phyloP scores from a whole-genome alignment of 176 grass and related monocot species.

The Oryza officinalis region DNA sequence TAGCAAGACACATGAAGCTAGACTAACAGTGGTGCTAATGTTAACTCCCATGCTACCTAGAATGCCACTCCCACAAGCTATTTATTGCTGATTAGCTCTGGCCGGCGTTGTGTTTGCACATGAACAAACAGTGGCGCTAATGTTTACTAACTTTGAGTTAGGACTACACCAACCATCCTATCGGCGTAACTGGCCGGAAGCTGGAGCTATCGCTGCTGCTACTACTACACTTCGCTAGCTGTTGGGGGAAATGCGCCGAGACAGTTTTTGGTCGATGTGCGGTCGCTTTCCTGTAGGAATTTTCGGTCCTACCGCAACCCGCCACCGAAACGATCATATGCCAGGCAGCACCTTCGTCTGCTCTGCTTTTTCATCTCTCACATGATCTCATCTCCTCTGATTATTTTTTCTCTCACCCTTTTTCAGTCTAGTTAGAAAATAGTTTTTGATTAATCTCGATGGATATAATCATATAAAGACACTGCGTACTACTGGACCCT shows the following conservation, averaged over 20 bases:
- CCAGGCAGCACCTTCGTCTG: not conserved
- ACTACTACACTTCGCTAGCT: not conserved
- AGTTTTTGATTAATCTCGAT: not conserved
- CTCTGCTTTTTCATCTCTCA: not conserved
- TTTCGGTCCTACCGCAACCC: constrained; percentile 50
- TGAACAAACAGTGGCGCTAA: not conserved
- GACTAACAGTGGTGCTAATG: too few species aligned
- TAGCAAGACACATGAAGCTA: too few species aligned
- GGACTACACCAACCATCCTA: not conserved
- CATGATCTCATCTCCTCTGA: not conserved
- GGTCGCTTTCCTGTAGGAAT: constrained; percentile 51
- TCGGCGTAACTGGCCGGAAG: not conserved
- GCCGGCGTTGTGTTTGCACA: not conserved
- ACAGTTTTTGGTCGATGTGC: constrained; percentile 47
- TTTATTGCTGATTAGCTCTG: not conserved
- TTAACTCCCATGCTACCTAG: not conserved
- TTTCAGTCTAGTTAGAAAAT: not conserved
- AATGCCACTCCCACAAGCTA: not conserved
- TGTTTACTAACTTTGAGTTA: not conserved
- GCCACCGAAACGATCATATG: constrained; percentile 45
- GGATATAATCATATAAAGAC: constrained; percentile 27
- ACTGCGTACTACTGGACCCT: constrained; percentile 30
- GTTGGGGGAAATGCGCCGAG: constrained; percentile 3
- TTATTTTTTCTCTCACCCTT: too few species aligned
- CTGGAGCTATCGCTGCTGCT: not conserved